Conservation (phyloP, 106 monocot genomes). For the Platanthera guangdongensis region DNA sequence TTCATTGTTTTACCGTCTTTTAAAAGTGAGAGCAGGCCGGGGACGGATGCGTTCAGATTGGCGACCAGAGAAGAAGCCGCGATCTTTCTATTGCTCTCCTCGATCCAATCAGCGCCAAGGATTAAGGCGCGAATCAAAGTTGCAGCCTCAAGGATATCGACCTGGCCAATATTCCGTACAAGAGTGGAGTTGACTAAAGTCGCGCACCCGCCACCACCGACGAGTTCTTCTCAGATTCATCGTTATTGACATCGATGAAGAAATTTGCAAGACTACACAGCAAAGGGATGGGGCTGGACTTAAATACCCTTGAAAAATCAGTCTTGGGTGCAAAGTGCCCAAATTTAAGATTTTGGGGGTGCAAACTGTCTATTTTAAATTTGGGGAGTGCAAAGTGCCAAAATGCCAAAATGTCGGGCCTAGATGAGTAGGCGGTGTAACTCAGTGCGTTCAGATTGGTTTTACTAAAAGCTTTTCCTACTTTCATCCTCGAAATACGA, state of each 20-base stretch:
- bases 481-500: too few species aligned
- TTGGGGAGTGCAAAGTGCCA: too few species aligned
- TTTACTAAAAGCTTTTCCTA: too few species aligned
- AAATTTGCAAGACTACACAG: constrained; percentile 34
- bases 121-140: constrained; percentile 20
- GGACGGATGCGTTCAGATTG: constrained; percentile 8
- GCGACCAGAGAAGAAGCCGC: not conserved
- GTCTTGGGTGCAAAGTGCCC: not conserved
- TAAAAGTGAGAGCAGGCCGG: constrained; percentile 18
- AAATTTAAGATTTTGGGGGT: too few species aligned
- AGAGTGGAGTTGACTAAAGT: constrained; percentile 20
- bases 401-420: too few species aligned
- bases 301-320: constrained; percentile 4
- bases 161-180: not conserved
- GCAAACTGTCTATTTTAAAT: too few species aligned
- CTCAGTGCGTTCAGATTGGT: too few species aligned
- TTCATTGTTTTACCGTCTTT: constrained; percentile 10
- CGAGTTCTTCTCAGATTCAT: constrained; percentile 35
- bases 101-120: constrained; percentile 2
- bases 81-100: not conserved
- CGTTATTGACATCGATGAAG: constrained; percentile 21
- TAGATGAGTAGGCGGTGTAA: constrained; percentile 45
- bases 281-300: constrained; percentile 18
- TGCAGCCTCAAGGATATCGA: constrained; percentile 22
- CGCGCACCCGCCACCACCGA: constrained; percentile 19